Conservation (phyloP, 805 yeast species). For the Candida insectalens region DNA sequence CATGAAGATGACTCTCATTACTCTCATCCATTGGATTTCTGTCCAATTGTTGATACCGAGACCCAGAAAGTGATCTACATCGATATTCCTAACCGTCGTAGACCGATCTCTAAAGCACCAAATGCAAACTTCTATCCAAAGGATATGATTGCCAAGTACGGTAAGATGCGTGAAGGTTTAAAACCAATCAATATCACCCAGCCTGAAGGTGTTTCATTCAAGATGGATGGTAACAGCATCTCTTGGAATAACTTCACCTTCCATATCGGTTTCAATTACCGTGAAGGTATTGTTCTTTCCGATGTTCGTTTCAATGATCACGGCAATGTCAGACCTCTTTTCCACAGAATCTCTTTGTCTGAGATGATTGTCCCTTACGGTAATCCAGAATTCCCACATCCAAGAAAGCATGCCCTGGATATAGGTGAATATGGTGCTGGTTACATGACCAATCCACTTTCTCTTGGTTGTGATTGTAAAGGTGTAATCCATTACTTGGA, state of each 20-base stretch:
- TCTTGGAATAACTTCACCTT: conserved; percentile 71
- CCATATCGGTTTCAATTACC: conserved; percentile 77
- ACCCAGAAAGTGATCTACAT: conserved; percentile 58
- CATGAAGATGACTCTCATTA: conserved; percentile 63
- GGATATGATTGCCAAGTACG: conserved; percentile 51
- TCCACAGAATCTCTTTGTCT: conserved; percentile 68
- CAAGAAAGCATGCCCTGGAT: conserved; percentile 79
- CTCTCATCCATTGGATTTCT: conserved; percentile 70
- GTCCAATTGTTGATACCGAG: conserved; percentile 74
- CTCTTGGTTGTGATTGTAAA: conserved; percentile 78
- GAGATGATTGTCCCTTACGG: conserved; percentile 88
- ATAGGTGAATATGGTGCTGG: conserved; percentile 88
- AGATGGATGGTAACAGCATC: conserved; percentile 58
- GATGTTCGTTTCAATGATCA: conserved; percentile 70
- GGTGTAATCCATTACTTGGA: conserved; percentile 79
- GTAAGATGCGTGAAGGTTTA: conserved; percentile 45
- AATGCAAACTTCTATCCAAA: conserved; percentile 65
- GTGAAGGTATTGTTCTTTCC: conserved; percentile 75
- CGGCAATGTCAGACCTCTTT: conserved; percentile 61
- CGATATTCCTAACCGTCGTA: conserved; percentile 68
- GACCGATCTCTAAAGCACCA: conserved; percentile 58
- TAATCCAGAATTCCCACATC: conserved; percentile 69
- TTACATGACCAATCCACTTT: conserved; percentile 69
- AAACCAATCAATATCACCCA: conserved; percentile 66
- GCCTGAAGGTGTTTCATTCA: conserved; percentile 77